Evolutionary conservation across 2,329 filamentous ascomycete species (phyloP), one percentile per base, ranked within the genome.

Genomic region (Chrysoporthe puriensis): DNA sequence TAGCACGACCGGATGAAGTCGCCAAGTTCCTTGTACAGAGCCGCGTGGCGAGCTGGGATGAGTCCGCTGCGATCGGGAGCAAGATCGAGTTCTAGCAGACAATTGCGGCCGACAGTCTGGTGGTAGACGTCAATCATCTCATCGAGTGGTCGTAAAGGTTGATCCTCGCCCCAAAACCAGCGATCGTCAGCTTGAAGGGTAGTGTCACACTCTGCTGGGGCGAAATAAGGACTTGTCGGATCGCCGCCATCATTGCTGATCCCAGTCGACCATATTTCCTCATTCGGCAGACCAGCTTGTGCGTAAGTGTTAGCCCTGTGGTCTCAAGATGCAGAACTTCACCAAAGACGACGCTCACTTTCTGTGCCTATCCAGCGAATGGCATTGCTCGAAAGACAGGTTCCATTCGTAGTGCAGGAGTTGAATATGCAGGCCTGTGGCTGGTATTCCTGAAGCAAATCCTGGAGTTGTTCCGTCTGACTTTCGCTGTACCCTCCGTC

Each of bases 91-190:
- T 73, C 72, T 3, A 74, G 65, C 16, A 74, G 66, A 60, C 73
- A 74, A 52, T 74, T 74, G 5, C 71, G 71, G 43, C 73, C 73
- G 21, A 74, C 72, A 1, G 70, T 71, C 18, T 69, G 70, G 63
- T 74, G 73, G 40, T 74, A 74, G 42, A 74, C 73, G 60, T 71
- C 70, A 13, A 74, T 68, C 60, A 74, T 70, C 63, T 73, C 73
- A 2, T 66, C 48, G 43, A 74, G 64, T 32, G 71, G 68, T 14
- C 72, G 69, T 16, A 74, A 61, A 5, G 73, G 70, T 40, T 72
- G 69, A n/a, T 70, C 58, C 21, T 70, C 64, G 4, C 73, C 73
- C 50, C 69, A 74, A 67, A 74, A 74, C 73, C 73, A 74, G 40
- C 73, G 71, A 58, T 70, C 70, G 3, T 69, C 46, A 1, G 71